Conservation (phyloP, 1,284 basidiomycete species). For the Amylostereum chailletii region DNA sequence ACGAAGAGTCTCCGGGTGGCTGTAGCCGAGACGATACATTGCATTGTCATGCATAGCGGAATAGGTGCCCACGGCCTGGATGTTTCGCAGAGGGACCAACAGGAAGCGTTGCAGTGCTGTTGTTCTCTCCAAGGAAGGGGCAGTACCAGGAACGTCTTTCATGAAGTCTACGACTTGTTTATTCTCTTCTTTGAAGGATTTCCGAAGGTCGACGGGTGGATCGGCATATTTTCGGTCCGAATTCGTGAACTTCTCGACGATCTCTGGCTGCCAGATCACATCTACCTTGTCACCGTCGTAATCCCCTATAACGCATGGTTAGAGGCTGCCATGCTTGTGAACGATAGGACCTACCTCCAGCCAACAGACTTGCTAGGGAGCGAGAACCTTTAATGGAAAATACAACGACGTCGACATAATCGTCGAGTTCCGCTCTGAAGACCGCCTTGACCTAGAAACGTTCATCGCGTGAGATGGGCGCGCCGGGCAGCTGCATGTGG, state of each 20-base stretch:
- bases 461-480: too few species aligned
- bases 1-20: conserved; percentile 35
- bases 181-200: conserved; percentile 32
- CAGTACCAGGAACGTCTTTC: conserved; percentile 4
- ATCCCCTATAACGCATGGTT: conserved; percentile 24
- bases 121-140: too few species aligned
- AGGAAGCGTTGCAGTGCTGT: conserved; percentile 18
- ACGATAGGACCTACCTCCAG: conserved; percentile 23
- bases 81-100: conserved; percentile 36
- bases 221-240: conserved; percentile 37
- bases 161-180: conserved; percentile 34
- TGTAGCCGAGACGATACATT: conserved; percentile 42
- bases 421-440: conserved; percentile 20
- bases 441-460: conserved; percentile 30
- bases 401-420: conserved; percentile 32
- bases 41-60: conserved; percentile 48
- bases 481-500: too few species aligned
- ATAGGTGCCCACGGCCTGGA: conserved; percentile 43
- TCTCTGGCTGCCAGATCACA: conserved; percentile 28
- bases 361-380: conserved; percentile 31
- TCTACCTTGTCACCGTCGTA: conserved; percentile 36
- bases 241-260: conserved; percentile 43
- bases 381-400: conserved; percentile 28
- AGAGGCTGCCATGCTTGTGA: background rate
- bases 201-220: conserved; percentile 31